These are phyloP conservation scores for Gliomastix tumulicola DNA, from an alignment of 2,329 filamentous ascomycete species.

Conservation along the genomic window DNA sequence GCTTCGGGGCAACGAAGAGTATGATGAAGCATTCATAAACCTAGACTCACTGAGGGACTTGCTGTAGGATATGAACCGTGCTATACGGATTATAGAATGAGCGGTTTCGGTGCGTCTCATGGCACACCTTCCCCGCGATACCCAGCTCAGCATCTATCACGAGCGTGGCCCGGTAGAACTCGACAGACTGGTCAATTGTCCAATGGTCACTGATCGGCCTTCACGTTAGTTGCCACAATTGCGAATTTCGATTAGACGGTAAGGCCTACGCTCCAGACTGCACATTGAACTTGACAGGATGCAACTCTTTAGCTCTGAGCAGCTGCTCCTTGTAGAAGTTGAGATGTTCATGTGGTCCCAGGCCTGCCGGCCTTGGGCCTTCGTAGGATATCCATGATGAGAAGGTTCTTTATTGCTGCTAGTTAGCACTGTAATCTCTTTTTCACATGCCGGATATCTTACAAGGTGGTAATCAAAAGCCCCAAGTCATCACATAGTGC, in stretches of 20 bases:
- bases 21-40: constrained; percentile 3
- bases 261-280: constrained; percentile 8
- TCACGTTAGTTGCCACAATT: neutral
- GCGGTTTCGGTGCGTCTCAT: constrained; percentile 24
- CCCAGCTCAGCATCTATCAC: constrained; percentile 20
- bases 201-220: constrained; percentile 20
- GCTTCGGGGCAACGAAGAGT: neutral
- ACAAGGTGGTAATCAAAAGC: too few species aligned
- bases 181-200: constrained; percentile 19
- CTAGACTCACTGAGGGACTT: constrained; percentile 23
- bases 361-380: neutral
- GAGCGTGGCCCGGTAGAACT: constrained; percentile 21
- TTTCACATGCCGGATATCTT: too few species aligned
- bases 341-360: neutral
- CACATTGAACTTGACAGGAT: constrained; percentile 7
- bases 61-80: constrained; percentile 15
- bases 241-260: neutral
- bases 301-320: constrained; percentile 4
- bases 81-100: constrained; percentile 21
- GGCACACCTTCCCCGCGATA: constrained; percentile 16
- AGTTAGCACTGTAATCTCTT: too few species aligned
- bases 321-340: constrained; percentile 5
- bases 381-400: too few species aligned
- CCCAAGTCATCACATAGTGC: too few species aligned
- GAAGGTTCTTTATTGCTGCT: too few species aligned